These are phyloP conservation scores for Pythium sp. DNA, from an alignment of 352 stramenopile species.

Conservation along the genomic window DNA sequence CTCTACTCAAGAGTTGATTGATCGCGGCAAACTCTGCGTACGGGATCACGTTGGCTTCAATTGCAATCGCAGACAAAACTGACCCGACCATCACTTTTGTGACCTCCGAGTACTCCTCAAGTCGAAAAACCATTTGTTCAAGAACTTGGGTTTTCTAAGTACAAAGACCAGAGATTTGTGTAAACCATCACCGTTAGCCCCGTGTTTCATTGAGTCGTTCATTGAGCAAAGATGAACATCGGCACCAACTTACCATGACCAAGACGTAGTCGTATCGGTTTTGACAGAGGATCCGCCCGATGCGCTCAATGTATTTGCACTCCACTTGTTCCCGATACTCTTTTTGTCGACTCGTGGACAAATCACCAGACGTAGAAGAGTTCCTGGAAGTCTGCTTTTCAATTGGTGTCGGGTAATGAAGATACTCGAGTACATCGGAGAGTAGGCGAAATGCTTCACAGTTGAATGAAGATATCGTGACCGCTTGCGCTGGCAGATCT, in stretches of 20 bases:
- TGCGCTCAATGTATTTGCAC: constrained; percentile 46
- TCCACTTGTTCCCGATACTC: constrained; percentile 26
- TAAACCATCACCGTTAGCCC: neutral
- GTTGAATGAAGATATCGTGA: constrained; percentile 39
- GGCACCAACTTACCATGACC: constrained; percentile 36
- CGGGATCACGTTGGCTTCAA: constrained; percentile 58
- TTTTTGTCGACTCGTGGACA: neutral
- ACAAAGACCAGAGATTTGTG: neutral
- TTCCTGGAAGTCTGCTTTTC: constrained; percentile 3
- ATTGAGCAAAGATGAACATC: neutral
- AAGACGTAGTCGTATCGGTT: constrained; percentile 52
- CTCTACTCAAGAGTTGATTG: constrained; percentile 28
- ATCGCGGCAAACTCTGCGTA: constrained; percentile 43
- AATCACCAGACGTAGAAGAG: neutral
- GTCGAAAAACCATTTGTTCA: constrained; percentile 29
- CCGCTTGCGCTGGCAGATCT: constrained; percentile 2
- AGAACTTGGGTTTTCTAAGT: constrained; percentile 42
- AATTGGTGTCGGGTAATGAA: constrained; percentile 21
- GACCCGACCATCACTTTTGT: constrained; percentile 50
- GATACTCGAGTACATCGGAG: constrained; percentile 39
- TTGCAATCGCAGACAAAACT: constrained; percentile 51
- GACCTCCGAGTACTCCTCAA: constrained; percentile 47
- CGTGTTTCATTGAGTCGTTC: neutral
- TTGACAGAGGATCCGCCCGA: constrained; percentile 43
- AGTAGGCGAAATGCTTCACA: constrained; percentile 47